These are phyloP conservation scores for Fonsecaea pedrosoi DNA, from an alignment of 2,329 filamentous ascomycete species.

Conservation along the genomic window DNA sequence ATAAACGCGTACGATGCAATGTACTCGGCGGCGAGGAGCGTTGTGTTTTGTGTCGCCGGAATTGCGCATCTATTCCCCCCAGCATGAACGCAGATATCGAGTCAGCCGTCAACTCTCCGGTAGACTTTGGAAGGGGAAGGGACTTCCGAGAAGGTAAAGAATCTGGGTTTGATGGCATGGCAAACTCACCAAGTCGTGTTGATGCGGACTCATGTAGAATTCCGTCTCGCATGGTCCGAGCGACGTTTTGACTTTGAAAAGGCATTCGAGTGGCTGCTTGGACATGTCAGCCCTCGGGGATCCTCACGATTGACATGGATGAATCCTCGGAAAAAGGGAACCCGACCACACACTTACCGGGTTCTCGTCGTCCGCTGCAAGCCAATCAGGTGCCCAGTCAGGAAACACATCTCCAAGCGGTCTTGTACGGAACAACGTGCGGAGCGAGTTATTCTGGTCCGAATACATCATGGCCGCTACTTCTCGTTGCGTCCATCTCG, in stretches of 20 bases:
- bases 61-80: no score
- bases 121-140: background rate
- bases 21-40: conserved; percentile 10
- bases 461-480: conserved; percentile 28
- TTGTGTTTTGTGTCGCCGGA: no score
- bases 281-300: conserved; percentile 4
- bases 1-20: conserved; percentile 28
- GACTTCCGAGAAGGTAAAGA: no score
- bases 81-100: no score
- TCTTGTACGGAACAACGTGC: no score
- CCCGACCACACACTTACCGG: background rate
- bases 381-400: no score
- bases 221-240: conserved; percentile 30
- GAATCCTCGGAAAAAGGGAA: no score
- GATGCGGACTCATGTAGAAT: conserved; percentile 32
- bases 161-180: no score
- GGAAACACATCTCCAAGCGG: no score
- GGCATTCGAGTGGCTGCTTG: conserved; percentile 25
- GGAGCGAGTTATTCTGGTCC: conserved; percentile 4
- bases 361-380: no score
- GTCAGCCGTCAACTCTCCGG: background rate
- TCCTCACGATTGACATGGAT: no score
- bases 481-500: conserved; percentile 21
- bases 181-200: conserved; percentile 28
- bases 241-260: conserved; percentile 34